Percentiles rank a stretch among this genome's conserved stretches.
Conservation (phyloP, 257 asterid species). For the Nemophila menziesii region DNA sequence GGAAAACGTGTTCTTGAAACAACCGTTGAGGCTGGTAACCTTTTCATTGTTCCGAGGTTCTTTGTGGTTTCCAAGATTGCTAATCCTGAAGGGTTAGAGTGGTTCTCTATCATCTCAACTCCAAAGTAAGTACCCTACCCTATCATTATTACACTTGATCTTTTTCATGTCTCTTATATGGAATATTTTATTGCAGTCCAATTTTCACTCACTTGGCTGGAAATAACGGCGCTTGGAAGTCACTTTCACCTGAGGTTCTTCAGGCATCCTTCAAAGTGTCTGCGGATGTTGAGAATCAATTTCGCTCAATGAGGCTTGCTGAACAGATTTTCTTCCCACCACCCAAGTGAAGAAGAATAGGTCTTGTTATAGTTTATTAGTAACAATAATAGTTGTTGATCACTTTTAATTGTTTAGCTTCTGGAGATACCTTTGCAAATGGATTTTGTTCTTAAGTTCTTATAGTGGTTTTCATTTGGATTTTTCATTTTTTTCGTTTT, state of each 20-base stretch:
- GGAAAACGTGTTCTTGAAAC: conserved; percentile 64
- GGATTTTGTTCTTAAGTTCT: too few relatives aligned
- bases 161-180: too few relatives aligned
- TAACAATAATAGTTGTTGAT: not conserved
- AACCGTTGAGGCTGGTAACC: conserved; percentile 43
- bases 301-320: conserved; percentile 53
- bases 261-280: conserved; percentile 51
- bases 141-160: too few relatives aligned
- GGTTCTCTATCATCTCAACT: conserved; percentile 90
- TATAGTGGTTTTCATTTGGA: too few relatives aligned
- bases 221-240: conserved; percentile 53
- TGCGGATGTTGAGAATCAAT: conserved; percentile 48
- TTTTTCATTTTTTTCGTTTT: too few relatives aligned
- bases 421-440: too few relatives aligned
- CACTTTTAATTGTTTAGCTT: too few relatives aligned
- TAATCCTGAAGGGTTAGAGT: conserved; percentile 67
- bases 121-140: too few relatives aligned
- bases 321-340: conserved; percentile 87
- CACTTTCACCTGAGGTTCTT: conserved; percentile 46
- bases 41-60: conserved; percentile 69
- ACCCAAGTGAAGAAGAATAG: conserved; percentile 22
- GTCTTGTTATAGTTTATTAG: not conserved
- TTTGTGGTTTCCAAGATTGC: conserved; percentile 82
- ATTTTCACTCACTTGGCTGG: conserved; percentile 57
- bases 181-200: conserved; percentile 25